Base-by-base conservation (phyloP, 257 asterid species). In the Solanum piurae region DNA sequence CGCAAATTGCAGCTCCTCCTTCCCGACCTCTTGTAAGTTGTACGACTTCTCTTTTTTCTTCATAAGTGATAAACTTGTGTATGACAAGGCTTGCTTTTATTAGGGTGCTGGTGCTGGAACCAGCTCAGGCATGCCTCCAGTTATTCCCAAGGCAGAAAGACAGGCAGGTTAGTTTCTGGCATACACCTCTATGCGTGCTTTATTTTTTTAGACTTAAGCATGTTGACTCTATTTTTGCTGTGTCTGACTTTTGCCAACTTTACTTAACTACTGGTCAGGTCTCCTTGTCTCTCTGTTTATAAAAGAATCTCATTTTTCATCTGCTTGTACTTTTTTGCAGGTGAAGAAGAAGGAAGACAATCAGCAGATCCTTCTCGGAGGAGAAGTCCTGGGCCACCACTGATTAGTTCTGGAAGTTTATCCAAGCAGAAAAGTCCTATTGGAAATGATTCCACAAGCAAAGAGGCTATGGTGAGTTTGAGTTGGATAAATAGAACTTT, bases 91-190 rank as follows among this genome's bases (percentile, higher is more conserved):
- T 36, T 86, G 86, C 85, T 66, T 90, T 74, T 88, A 84, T 69
- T 89, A 96, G 99, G 98, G 96, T 66, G 91, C 94, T 72, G 90
- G 86, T 91, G 95, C 95, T 72, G 98, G 95, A 87, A 93, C 98
- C 36, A 96, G 98, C 92, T 93, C 98, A 36, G 98, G 97, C 72
- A 90, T 96, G 49, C 98, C 98, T 83, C 99, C 99, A 86, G 95
- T 92, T 34, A 90, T 95, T 90, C 97, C 98, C 87, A 91, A 91
- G 89, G 93, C 90, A 69, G 98, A 95, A 87, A 90, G 96, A 69
- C 92, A 87, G 55, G 92, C 94, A 91, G 98, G 98, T 96, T 91
- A 71, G 55, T 84, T 75, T 87, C 80, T 29, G 33, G 64, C 83
- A 31, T 40, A 13, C 83, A 66, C 83, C 49, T 87, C 33, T 10